Evolutionary conservation across 768 basidiomycete species (phyloP).

Genomic region (Amanita pseudoporphyria): DNA sequence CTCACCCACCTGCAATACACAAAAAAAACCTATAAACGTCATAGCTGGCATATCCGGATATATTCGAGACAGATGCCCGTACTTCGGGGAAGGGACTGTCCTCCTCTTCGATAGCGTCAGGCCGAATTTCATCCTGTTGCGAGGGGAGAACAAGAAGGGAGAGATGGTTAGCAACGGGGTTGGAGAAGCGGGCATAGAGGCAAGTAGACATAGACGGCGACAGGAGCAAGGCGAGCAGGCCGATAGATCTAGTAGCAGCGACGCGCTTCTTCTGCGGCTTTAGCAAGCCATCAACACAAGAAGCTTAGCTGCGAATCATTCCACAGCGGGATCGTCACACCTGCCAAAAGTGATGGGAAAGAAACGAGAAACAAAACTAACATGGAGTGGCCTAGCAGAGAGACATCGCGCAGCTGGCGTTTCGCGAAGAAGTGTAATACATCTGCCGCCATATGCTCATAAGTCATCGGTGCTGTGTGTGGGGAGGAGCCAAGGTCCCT

Average conservation of each 20-base stretch:
- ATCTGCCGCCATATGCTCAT: slow-evolving; percentile 72
- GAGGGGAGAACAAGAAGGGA: slow-evolving; percentile 10
- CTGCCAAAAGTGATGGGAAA: too few relatives aligned
- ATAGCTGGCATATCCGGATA: slow-evolving; percentile 98
- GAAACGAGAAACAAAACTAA: too few relatives aligned
- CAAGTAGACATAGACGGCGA: slow-evolving; percentile 11
- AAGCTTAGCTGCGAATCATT: not conserved
- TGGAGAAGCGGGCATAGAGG: slow-evolving; percentile 8
- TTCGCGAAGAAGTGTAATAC: slow-evolving; percentile 55
- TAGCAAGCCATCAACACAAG: not conserved
- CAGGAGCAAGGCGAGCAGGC: slow-evolving; percentile 6
- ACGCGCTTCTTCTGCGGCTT: not conserved
- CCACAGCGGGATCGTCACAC: not conserved
- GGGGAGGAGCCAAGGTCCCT: slow-evolving; percentile 87
- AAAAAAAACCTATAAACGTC: slow-evolving; percentile 75
- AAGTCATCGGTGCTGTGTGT: slow-evolving; percentile 64
- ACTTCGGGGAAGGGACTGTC: slow-evolving; percentile 98
- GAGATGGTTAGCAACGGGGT: not conserved
- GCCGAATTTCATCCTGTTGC: slow-evolving; percentile 72
- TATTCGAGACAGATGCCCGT: slow-evolving; percentile 90
- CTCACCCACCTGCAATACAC: slow-evolving; percentile 54
- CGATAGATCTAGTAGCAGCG: not conserved
- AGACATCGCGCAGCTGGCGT: slow-evolving; percentile 46
- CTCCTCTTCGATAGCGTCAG: slow-evolving; percentile 78
- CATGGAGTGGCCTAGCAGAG: slow-evolving; percentile 89